These are phyloP conservation scores for Candida tunisiensis DNA, from an alignment of 1,139 yeast genomes.

Conservation along the genomic window DNA sequence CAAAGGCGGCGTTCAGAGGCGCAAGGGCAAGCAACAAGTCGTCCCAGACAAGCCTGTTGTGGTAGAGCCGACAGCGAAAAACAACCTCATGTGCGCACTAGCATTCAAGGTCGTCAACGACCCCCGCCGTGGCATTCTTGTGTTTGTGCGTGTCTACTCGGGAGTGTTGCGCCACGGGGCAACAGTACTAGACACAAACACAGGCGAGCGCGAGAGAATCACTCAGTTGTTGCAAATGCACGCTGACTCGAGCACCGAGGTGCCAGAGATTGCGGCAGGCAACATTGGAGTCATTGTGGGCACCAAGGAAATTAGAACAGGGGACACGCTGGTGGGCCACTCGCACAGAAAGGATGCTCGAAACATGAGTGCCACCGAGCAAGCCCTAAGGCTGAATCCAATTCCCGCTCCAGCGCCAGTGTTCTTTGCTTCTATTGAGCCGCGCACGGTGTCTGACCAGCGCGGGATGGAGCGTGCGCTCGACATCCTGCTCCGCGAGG, in stretches of 20 bases:
- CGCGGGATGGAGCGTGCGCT: slow-evolving; percentile 54
- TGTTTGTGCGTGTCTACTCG: slow-evolving; percentile 75
- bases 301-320: slow-evolving; percentile 63
- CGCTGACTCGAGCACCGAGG: slow-evolving; percentile 72
- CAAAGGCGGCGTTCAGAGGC: slow-evolving; percentile 1
- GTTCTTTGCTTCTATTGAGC: slow-evolving; percentile 74
- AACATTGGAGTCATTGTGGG: slow-evolving; percentile 85
- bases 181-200: slow-evolving; percentile 48
- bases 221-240: slow-evolving; percentile 69
- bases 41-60: slow-evolving; percentile 34
- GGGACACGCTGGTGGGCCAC: slow-evolving; percentile 69
- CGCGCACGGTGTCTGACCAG: slow-evolving; percentile 67
- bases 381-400: slow-evolving; percentile 43
- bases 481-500: slow-evolving; percentile 54
- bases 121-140: slow-evolving; percentile 62
- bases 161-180: slow-evolving; percentile 54
- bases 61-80: slow-evolving; percentile 36
- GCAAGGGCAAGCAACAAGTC: slow-evolving; percentile 16
- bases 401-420: slow-evolving; percentile 86
- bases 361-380: slow-evolving; percentile 17
- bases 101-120: slow-evolving; percentile 89
- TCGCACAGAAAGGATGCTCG: slow-evolving; percentile 29
- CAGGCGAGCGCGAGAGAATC: slow-evolving; percentile 48
- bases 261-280: slow-evolving; percentile 46
- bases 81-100: slow-evolving; percentile 64